A percentile compares a stretch with the other conserved stretches of the same genome.
Evolutionary conservation across 164 flowering plant species (phyloP).

Genomic region (Liriodendron chinense): DNA sequence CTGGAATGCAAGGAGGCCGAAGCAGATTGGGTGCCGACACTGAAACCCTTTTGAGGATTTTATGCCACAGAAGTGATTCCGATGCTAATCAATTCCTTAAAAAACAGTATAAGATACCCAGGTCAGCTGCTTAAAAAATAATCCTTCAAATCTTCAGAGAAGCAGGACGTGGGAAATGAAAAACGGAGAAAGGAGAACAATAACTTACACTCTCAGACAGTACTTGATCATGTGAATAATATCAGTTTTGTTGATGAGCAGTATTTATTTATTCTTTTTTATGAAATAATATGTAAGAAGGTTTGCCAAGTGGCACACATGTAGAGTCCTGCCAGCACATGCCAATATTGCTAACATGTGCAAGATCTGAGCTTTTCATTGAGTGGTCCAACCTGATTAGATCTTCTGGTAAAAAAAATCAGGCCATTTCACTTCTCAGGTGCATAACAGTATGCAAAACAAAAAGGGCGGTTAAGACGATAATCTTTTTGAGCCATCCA

Average conservation of each 20-base stretch:
- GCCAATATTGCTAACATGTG: neutral
- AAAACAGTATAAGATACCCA: slow-evolving; percentile 93
- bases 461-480: too few species aligned
- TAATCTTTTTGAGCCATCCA: too few species aligned
- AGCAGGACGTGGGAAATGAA: neutral
- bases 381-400: too few species aligned
- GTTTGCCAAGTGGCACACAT: too few species aligned
- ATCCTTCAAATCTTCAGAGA: neutral
- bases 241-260: neutral
- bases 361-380: neutral
- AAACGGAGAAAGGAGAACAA: neutral
- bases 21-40: slow-evolving; percentile 71
- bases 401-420: too few species aligned
- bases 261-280: neutral
- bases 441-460: too few species aligned
- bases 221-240: slow-evolving; percentile 1
- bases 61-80: slow-evolving; percentile 86
- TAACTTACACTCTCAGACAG: neutral
- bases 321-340: neutral
- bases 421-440: too few species aligned
- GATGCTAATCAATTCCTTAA: slow-evolving; percentile 94
- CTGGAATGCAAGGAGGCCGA: slow-evolving; percentile 53
- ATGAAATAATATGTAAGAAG: neutral
- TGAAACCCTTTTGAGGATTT: slow-evolving; percentile 66
- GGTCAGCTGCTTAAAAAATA: slow-evolving; percentile 49